A percentile compares a stretch with the other conserved stretches of the same genome.
Evolutionary conservation across 2,329 filamentous ascomycete species (phyloP).

Genomic region (Beauveria brongniartii): DNA sequence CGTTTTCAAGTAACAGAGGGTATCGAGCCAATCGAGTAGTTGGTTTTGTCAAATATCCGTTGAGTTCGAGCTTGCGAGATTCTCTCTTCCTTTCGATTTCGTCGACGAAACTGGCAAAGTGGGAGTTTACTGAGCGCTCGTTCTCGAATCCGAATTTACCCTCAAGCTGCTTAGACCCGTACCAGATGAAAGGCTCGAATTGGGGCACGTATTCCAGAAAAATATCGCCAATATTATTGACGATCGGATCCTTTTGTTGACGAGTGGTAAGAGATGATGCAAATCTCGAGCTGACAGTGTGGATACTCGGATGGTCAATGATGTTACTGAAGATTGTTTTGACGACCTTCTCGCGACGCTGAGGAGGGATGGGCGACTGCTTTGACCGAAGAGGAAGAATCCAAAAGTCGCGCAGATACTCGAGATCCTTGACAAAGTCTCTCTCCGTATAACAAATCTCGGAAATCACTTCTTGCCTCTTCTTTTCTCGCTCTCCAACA

Average conservation of each 20-base stretch:
- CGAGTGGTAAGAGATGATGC: constrained; percentile 81
- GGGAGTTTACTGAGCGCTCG: constrained; percentile 77
- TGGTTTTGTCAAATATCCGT: constrained; percentile 95
- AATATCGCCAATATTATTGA: constrained; percentile 84
- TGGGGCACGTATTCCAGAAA: constrained; percentile 87
- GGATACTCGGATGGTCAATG: constrained; percentile 72
- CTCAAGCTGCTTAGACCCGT: constrained; percentile 91
- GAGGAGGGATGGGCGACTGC: constrained; percentile 79
- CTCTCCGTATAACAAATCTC: constrained; percentile 98
- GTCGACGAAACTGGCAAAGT: constrained; percentile 87
- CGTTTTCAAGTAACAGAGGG: constrained; percentile 82
- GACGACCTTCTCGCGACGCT: constrained; percentile 82
- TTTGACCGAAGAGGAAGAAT: constrained; percentile 81
- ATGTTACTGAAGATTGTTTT: constrained; percentile 94
- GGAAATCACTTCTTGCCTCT: constrained; percentile 94
- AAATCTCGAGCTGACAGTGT: constrained; percentile 82
- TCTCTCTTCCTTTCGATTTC: constrained; percentile 95
- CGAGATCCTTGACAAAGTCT: constrained; percentile 97
- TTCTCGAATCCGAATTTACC: constrained; percentile 98
- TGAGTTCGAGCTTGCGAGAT: constrained; percentile 90
- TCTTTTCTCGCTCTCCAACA: constrained; percentile 86
- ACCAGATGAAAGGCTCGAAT: constrained; percentile 93
- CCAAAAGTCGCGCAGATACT: constrained; percentile 98
- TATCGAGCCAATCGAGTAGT: constrained; percentile 93
- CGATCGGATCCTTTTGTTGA: constrained; percentile 84